Evolutionary conservation across 2,329 filamentous ascomycete species (phyloP), one percentile per base, ranked within the genome.

Genomic region (Thelonectria olida): DNA sequence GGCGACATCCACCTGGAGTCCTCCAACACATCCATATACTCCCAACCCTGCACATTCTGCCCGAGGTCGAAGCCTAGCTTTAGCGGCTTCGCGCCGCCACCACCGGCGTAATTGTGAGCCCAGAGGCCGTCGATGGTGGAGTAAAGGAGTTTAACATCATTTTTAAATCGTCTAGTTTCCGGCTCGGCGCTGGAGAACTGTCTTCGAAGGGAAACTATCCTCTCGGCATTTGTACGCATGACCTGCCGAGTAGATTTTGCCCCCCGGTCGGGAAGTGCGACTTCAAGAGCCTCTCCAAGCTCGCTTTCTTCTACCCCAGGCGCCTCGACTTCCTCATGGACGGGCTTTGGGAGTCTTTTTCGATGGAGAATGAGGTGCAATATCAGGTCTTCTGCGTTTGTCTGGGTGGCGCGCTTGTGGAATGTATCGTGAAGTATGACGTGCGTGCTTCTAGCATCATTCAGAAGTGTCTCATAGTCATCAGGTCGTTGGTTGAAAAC

Each of bases 1-100:
- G 54, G 54, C 13, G 15, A 7, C n/a, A 58, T 51, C n/a, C n/a
- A 34, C 19, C 27, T 58, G 19, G 36, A 25, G 38, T 50, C 25
- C 8, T 36, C 25, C 12, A 58, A n/a, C 13, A 58, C 7, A 17
- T 58, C 54, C 47, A 58, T 58, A 27, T 58, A 52, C 22, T 58
- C 54, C 54, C 47, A 58, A 1, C 54, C 54, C 15, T 36, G 19
- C 7, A 58, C 28, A 9, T 19, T 25, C 3, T 55, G 41, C 4
- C 42, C 42, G 17, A 55, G 12, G 12, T 27, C 28, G 9, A 55
- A 23, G 12, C 28, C 15, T 5, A 39, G 17, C 27, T 38, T 38
- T 8, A 47, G 5, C 4, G 36, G 13, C 17, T 36, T 31, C 34
- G 49, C 50, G 10, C 12, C 19, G 23, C 31, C 13, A 3, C 23